Base-by-base conservation (phyloP, 208 protist genomes). In the Porcisia deanei region DNA sequence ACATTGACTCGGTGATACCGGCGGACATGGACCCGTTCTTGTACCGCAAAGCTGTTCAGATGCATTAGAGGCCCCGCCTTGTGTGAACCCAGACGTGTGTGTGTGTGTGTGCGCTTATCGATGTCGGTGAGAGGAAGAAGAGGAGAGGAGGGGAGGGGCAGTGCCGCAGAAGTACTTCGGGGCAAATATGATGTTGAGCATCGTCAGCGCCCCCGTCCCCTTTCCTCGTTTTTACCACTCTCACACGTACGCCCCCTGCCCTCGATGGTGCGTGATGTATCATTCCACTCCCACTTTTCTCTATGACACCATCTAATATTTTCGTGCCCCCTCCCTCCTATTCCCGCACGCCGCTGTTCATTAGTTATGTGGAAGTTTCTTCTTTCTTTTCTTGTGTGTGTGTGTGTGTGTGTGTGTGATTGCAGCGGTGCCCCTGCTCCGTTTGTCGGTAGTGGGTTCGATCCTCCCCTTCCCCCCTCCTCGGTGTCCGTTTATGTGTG, bases 1-100 rank as follows among this genome's bases (percentile, higher is more conserved):
- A 90, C 73, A 86, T 97, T 37, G 80, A 87, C 64, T 86, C 88
- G 0, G 83, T 91, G 66, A 61, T 97, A 47, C 93, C 93, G 20
- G 63, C 60, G 0, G 81, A 94, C 72, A 89, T 94, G 85, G 71
- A 89, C 61, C 82, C 81, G 1, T 47, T 80, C 1, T 68, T 95
- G 64, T 84, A 82, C 37, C 82, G 79, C 25, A 89, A 87, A 54
- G 92, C 90, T 10, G 84, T 82, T 77, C 54, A 88, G 60, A 61
- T 92, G n/a, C 67, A 69, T 37, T 76, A 25, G 39, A 54, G 12
- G 37, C 34, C 30, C 18, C 12, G 45, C 39, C 37, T 76, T 39
- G 30, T 20, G 43, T n/a, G 47, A 57, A 8, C 47, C 47, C 47
- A 12, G 47, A 52, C 58, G 75, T 61, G 30, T 59, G 9, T 77